Conservation (phyloP, 495 filamentous ascomycete genomes). For the Hypoxylon intermedium region DNA sequence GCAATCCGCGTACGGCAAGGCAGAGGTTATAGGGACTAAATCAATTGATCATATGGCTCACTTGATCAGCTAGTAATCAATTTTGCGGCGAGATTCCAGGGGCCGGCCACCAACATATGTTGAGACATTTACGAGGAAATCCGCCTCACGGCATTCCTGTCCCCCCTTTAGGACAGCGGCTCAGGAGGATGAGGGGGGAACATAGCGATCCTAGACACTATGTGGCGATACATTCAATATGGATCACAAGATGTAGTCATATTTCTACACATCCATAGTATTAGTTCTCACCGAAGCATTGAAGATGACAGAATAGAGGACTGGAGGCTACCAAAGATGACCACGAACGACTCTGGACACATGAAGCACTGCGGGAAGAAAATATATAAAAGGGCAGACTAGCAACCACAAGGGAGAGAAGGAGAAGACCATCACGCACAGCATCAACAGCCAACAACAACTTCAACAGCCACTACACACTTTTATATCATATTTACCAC, state of each 20-base stretch:
- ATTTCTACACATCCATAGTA: not conserved
- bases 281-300: conserved; percentile 9
- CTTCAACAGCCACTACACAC: conserved; percentile 1
- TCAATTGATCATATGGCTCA: conserved; percentile 17
- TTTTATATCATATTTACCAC: not conserved
- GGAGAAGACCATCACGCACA: conserved; percentile 19
- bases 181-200: not conserved
- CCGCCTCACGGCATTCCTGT: not conserved
- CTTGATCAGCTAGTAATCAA: conserved; percentile 12
- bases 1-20: conserved; percentile 7
- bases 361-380: not conserved
- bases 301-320: not conserved
- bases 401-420: conserved; percentile 1
- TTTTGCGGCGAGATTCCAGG: conserved; percentile 1
- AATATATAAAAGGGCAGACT: conserved; percentile 19
- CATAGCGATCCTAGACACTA: not conserved
- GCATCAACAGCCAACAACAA: conserved; percentile 14
- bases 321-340: not conserved
- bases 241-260: conserved; percentile 23
- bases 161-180: not conserved
- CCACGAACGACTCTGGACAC: not conserved
- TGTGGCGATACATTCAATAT: conserved; percentile 5
- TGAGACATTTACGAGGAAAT: too few species aligned
- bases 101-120: too few species aligned
- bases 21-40: not conserved